These are phyloP conservation scores for Xylaria arbuscula DNA, from an alignment of 2,329 filamentous ascomycete genomes.

Conservation along the genomic window DNA sequence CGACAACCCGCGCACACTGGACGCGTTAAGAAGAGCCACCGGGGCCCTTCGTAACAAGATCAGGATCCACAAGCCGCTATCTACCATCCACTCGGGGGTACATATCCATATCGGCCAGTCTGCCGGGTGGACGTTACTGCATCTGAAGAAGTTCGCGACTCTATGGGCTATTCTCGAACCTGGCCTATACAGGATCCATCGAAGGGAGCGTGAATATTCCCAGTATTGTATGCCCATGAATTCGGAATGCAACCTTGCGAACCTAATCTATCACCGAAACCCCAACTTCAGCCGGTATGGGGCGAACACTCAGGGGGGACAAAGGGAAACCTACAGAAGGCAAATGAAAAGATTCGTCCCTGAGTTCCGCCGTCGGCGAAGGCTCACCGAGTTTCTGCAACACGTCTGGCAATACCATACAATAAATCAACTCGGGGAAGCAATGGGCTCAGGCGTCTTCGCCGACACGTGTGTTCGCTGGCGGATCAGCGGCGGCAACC, in stretches of 20 bases:
- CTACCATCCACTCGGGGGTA: slow-evolving; percentile 7
- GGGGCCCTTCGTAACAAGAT: slow-evolving; percentile 34
- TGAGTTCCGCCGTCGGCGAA: background rate
- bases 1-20: slow-evolving; percentile 23
- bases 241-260: background rate
- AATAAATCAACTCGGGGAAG: slow-evolving; percentile 11
- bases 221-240: background rate
- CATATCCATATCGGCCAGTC: slow-evolving; percentile 44
- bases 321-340: background rate
- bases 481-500: slow-evolving; percentile 25
- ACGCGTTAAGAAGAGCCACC: slow-evolving; percentile 30
- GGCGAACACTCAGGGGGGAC: slow-evolving; percentile 3
- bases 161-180: slow-evolving; percentile 40
- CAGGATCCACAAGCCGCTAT: slow-evolving; percentile 43
- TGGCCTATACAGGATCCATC: slow-evolving; percentile 36
- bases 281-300: no score
- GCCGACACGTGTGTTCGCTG: slow-evolving; percentile 11
- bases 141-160: slow-evolving; percentile 43
- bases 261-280: background rate
- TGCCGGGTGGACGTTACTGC: slow-evolving; percentile 38
- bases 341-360: slow-evolving; percentile 19
- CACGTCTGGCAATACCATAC: slow-evolving; percentile 27
- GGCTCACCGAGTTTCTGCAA: background rate
- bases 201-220: slow-evolving; percentile 20
- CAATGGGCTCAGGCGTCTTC: background rate